Conservation (phyloP, 2,329 filamentous ascomycete genomes). For the Pseudogymnoascus sp. region DNA sequence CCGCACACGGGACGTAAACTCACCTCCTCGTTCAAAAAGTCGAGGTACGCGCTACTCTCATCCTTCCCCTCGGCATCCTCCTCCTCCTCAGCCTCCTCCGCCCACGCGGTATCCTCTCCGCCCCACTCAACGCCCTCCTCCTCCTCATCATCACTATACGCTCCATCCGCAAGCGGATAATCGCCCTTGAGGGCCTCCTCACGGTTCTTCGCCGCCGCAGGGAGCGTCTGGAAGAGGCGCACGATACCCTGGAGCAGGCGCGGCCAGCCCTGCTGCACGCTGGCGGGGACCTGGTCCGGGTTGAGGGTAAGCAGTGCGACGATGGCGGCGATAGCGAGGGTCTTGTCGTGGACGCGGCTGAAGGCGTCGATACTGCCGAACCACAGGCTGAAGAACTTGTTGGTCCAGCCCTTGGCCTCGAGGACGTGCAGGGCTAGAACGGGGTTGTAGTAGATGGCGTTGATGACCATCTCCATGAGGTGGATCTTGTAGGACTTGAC, state of each 20-base stretch:
- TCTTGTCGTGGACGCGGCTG: conserved; percentile 94
- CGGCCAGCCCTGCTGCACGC: conserved; percentile 92
- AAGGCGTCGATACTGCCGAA: conserved; percentile 94
- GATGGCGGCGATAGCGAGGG: conserved; percentile 92
- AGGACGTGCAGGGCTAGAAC: conserved; percentile 73
- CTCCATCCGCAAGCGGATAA: conserved; percentile 57
- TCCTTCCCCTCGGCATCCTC: conserved; percentile 61
- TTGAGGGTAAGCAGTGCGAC: conserved; percentile 72
- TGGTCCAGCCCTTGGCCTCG: conserved; percentile 90
- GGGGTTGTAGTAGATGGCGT: conserved; percentile 96
- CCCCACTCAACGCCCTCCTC: conserved; percentile 61
- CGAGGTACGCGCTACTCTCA: conserved; percentile 87
- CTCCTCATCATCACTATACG: conserved; percentile 61
- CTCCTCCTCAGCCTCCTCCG: conserved; percentile 51
- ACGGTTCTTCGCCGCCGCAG: conserved; percentile 78
- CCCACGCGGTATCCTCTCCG: conserved; percentile 75
- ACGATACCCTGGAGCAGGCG: conserved; percentile 82
- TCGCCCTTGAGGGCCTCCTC: conserved; percentile 90
- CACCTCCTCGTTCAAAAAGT: conserved; percentile 89
- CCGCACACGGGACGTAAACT: conserved; percentile 20
- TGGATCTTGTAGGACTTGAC: conserved; percentile 93
- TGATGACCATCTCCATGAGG: conserved; percentile 98
- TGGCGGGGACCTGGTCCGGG: conserved; percentile 76
- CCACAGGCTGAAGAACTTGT: conserved; percentile 98
- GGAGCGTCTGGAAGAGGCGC: conserved; percentile 83